phyloP scores from a whole-genome alignment of 306 rosid species.

The Biancaea sappan region DNA sequence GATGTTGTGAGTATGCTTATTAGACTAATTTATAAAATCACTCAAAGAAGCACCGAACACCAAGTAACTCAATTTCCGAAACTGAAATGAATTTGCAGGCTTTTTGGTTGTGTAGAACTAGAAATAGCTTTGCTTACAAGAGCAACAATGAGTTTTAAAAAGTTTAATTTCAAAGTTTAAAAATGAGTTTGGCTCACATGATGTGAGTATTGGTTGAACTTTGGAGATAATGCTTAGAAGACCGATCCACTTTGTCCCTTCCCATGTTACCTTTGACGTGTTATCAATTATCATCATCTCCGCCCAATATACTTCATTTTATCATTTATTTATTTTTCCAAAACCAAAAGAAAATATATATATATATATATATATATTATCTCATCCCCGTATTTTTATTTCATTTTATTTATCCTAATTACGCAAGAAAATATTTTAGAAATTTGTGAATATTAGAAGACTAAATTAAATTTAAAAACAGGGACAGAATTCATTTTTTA shows the following conservation, averaged over 20 bases:
- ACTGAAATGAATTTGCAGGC: too few relatives aligned
- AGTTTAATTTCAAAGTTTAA: not conserved
- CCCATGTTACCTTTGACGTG: slow-evolving; percentile 14
- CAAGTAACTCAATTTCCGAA: not conserved
- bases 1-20: too few relatives aligned
- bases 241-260: not conserved
- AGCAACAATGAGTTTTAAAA: not conserved
- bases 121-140: not conserved
- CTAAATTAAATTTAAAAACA: too few relatives aligned
- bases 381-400: too few relatives aligned
- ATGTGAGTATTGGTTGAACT: not conserved
- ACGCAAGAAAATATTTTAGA: too few relatives aligned
- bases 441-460: too few relatives aligned
- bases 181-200: not conserved
- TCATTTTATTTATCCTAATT: too few relatives aligned
- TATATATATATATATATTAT: too few relatives aligned
- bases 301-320: not conserved
- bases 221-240: not conserved
- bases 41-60: not conserved
- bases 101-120: not conserved
- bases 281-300: too few relatives aligned
- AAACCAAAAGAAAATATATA: too few relatives aligned
- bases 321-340: not conserved
- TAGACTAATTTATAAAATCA: too few relatives aligned
- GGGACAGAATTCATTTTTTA: too few relatives aligned